These are phyloP conservation scores for Gastrolobium villosum DNA, from an alignment of 306 rosid genomes.

Conservation along the genomic window DNA sequence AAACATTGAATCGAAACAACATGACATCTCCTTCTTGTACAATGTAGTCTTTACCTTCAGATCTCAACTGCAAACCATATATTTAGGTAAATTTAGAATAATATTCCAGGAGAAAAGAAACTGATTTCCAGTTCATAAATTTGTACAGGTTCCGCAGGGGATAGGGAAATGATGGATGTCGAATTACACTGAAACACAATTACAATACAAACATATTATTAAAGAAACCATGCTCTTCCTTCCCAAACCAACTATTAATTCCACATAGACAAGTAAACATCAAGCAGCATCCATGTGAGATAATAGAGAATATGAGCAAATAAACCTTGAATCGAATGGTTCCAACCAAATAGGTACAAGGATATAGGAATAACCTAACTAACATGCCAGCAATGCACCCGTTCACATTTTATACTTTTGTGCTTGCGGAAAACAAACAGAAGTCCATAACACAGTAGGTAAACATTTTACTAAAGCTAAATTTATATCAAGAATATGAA, in stretches of 20 bases:
- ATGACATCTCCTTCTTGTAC: slow-evolving; percentile 97
- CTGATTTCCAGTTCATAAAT: background rate
- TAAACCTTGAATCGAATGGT: background rate
- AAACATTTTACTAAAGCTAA: slow-evolving; percentile 19
- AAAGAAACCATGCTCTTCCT: slow-evolving; percentile 11
- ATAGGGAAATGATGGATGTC: background rate
- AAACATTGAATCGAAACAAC: slow-evolving; percentile 96
- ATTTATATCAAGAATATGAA: background rate
- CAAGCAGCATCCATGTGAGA: background rate
- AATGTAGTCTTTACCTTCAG: slow-evolving; percentile 94
- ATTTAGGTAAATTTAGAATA: slow-evolving; percentile 12
- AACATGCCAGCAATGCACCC: background rate
- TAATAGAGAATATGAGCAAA: background rate
- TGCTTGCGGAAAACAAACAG: slow-evolving; percentile 3
- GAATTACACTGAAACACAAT: slow-evolving; percentile 13
- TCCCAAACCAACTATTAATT: background rate
- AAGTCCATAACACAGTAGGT: slow-evolving; percentile 17
- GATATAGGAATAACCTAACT: background rate
- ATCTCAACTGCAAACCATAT: slow-evolving; percentile 80
- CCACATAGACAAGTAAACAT: background rate
- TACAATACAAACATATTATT: slow-evolving; percentile 5
- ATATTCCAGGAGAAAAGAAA: slow-evolving; percentile 22
- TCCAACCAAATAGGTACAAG: background rate
- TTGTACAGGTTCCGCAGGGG: background rate
- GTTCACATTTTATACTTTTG: slow-evolving; percentile 18